A percentile compares a stretch with the other conserved stretches of the same genome.
These are phyloP conservation scores for Leishmania gerbilli DNA, from an alignment of 208 protist species.

Conservation along the genomic window DNA sequence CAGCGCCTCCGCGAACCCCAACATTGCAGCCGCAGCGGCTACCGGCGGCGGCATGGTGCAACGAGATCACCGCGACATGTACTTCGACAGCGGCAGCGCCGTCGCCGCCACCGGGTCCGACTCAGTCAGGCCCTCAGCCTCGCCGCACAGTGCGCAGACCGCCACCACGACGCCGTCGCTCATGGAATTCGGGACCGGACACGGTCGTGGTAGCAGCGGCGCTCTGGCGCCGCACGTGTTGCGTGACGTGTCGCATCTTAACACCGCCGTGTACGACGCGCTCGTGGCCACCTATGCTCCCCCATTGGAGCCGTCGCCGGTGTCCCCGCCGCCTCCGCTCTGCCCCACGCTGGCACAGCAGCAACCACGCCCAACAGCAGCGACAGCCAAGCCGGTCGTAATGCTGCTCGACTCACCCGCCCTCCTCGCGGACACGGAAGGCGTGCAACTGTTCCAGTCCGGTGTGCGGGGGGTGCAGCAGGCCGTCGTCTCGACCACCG, in stretches of 20 bases:
- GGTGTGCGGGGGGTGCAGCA: conserved; percentile 11
- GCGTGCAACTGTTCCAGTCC: not conserved
- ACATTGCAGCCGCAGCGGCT: not conserved
- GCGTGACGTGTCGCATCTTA: conserved; percentile 25
- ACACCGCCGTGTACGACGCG: conserved; percentile 30
- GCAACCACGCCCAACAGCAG: not conserved
- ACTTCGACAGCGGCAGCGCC: not conserved
- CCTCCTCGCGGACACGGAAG: conserved; percentile 17
- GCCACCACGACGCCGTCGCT: not conserved
- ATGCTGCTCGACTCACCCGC: conserved; percentile 25
- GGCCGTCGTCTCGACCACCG: not conserved
- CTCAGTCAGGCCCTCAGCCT: not conserved
- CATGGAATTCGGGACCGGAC: not conserved
- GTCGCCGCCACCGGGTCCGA: not conserved
- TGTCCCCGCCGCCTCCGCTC: not conserved
- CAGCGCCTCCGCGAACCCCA: not conserved
- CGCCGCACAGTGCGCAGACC: not conserved
- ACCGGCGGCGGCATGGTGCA: not conserved
- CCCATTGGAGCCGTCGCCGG: not conserved
- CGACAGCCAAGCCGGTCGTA: not conserved
- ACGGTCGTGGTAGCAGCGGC: not conserved
- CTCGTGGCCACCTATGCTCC: conserved; percentile 14
- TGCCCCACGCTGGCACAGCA: not conserved
- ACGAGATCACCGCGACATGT: not conserved
- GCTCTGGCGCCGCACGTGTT: not conserved